Evolutionary conservation across 768 basidiomycete genomes (phyloP).

Genomic region (Tulasnella calospora): DNA sequence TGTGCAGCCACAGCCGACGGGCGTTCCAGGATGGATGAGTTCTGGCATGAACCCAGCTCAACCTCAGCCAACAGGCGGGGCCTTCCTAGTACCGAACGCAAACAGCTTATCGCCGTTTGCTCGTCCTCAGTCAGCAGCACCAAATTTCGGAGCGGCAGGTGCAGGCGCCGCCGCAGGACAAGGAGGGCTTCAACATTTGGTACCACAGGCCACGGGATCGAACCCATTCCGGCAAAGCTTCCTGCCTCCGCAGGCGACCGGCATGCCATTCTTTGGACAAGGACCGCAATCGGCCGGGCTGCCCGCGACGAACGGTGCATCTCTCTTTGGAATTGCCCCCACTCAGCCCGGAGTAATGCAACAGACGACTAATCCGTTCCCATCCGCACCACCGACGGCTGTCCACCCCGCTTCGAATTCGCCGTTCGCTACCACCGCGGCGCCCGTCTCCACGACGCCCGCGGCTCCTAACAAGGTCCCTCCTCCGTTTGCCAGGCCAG

Average conservation of each 20-base stretch:
- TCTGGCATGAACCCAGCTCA: background rate
- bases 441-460: background rate
- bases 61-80: constrained; percentile 10
- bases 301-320: constrained; percentile 4
- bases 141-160: constrained; percentile 13
- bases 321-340: background rate
- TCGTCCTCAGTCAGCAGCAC: constrained; percentile 19
- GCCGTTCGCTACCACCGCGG: background rate
- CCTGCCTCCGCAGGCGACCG: constrained; percentile 60
- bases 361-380: background rate
- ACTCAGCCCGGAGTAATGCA: background rate
- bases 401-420: background rate
- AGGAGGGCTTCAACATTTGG: constrained; percentile 30
- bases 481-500: constrained; percentile 44
- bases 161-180: constrained; percentile 13
- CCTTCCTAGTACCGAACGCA: background rate
- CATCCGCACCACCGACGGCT: constrained; percentile 4
- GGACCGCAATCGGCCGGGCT: constrained; percentile 28
- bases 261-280: constrained; percentile 46
- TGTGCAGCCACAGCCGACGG: constrained; percentile 51
- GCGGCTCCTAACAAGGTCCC: constrained; percentile 10
- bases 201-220: constrained; percentile 41
- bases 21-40: constrained; percentile 37
- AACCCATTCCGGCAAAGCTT: constrained; percentile 85
- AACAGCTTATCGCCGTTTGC: constrained; percentile 8